Conservation (phyloP, 805 yeast genomes). For the Metschnikowia kofuensis region DNA sequence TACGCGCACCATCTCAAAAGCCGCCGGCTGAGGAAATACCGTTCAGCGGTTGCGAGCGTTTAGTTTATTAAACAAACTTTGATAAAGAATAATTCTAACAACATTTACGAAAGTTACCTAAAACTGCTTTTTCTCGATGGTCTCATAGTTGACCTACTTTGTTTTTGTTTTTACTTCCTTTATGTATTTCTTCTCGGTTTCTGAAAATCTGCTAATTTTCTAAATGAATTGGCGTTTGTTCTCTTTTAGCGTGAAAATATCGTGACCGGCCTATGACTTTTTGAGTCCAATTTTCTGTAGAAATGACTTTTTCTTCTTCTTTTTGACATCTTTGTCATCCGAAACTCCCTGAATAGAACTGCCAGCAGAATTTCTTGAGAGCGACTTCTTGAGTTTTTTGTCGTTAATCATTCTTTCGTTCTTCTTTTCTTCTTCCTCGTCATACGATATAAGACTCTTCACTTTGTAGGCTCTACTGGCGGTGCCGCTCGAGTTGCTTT, state of each 20-base stretch:
- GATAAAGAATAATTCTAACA: no score
- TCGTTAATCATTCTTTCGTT: conserved; percentile 15
- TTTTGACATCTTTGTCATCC: conserved; percentile 8
- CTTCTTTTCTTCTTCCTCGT: conserved; percentile 30
- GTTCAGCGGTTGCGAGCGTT: no score
- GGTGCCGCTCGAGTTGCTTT: conserved; percentile 11
- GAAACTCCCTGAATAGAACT: conserved; percentile 5
- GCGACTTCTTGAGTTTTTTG: conserved; percentile 15
- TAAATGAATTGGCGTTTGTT: no score
- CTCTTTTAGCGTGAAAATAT: not conserved
- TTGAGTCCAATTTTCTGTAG: conserved; percentile 26
- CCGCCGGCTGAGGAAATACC: no score
- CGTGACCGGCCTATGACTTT: conserved; percentile 9
- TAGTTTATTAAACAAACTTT: no score
- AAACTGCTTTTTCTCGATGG: no score
- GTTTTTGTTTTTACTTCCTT: no score
- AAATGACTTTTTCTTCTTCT: conserved; percentile 20
- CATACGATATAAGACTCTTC: conserved; percentile 36
- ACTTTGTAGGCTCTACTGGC: conserved; percentile 35
- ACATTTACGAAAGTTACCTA: no score
- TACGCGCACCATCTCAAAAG: no score
- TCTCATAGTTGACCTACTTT: no score
- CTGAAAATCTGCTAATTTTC: no score
- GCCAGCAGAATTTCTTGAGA: conserved; percentile 12
- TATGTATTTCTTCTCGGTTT: no score